phyloP scores from a whole-genome alignment of 352 stramenopile species.

The Elongisporangium undulatum region DNA sequence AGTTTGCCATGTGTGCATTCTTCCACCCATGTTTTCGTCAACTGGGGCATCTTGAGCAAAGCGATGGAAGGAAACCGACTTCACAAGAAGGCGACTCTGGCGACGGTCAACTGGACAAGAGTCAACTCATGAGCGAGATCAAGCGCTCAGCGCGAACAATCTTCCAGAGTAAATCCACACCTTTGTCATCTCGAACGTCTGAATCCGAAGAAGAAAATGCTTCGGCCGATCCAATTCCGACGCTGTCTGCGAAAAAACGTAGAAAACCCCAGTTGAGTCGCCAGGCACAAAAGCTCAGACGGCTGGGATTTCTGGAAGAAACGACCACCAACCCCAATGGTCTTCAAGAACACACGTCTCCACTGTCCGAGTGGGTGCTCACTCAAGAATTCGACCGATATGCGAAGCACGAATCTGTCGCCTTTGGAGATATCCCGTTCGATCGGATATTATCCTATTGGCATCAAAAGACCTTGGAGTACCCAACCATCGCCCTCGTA shows the following conservation, averaged over 20 bases:
- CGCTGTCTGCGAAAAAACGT: slow-evolving; percentile 8
- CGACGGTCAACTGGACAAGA: neutral
- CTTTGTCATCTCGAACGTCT: too few relatives aligned
- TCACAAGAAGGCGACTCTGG: neutral
- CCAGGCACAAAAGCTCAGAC: slow-evolving; percentile 11
- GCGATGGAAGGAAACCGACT: neutral
- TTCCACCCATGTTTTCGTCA: slow-evolving; percentile 21
- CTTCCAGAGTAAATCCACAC: too few relatives aligned
- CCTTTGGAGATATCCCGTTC: slow-evolving; percentile 13
- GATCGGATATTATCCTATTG: slow-evolving; percentile 14
- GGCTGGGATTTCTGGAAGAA: slow-evolving; percentile 11
- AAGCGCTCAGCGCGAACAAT: too few relatives aligned
- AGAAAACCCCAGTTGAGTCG: slow-evolving; percentile 7
- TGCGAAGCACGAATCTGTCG: slow-evolving; percentile 12
- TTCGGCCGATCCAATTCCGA: too few relatives aligned
- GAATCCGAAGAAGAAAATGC: neutral
- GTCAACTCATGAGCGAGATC: slow-evolving; percentile 1
- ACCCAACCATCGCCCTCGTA: slow-evolving; percentile 11
- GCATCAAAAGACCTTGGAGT: slow-evolving; percentile 19
- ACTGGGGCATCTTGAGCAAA: slow-evolving; percentile 8
- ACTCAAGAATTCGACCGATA: slow-evolving; percentile 13
- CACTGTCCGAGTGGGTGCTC: slow-evolving; percentile 1
- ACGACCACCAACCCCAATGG: neutral
- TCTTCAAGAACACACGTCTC: neutral
- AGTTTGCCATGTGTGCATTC: slow-evolving; percentile 8